These are phyloP conservation scores for Sesbania bispinosa DNA, from an alignment of 306 rosid genomes.

Conservation along the genomic window DNA sequence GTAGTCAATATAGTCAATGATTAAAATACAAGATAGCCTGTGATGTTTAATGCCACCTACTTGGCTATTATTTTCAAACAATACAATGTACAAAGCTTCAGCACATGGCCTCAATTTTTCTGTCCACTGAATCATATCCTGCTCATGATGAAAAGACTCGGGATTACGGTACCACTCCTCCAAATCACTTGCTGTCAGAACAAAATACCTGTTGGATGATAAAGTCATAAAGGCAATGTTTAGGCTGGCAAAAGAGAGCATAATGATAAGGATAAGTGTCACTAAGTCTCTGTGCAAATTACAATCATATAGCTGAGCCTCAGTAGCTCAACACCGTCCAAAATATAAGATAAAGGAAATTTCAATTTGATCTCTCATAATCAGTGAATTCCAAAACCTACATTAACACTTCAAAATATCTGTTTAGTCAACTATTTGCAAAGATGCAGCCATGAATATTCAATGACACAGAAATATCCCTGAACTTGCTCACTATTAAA, in stretches of 20 bases:
- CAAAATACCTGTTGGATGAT: constrained; percentile 72
- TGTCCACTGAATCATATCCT: constrained; percentile 99
- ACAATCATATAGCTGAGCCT: constrained; percentile 1
- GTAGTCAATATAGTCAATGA: constrained; percentile 2
- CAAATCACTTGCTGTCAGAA: constrained; percentile 78
- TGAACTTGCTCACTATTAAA: neutral
- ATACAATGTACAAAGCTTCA: constrained; percentile 86
- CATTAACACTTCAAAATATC: neutral
- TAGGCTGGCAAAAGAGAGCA: constrained; percentile 16
- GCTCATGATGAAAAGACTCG: constrained; percentile 93
- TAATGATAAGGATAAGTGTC: neutral
- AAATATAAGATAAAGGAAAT: neutral
- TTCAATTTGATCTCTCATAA: neutral
- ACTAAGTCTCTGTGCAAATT: constrained; percentile 1
- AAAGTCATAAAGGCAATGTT: constrained; percentile 27
- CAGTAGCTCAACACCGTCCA: neutral
- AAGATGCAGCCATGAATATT: neutral
- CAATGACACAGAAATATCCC: neutral
- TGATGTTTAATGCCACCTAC: constrained; percentile 45
- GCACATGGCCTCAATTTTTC: constrained; percentile 98
- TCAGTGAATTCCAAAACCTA: neutral
- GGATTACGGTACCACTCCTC: constrained; percentile 91
- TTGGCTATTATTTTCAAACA: constrained; percentile 92
- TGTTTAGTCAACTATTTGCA: neutral
- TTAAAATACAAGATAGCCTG: constrained; percentile 20